Conservation (phyloP, 805 yeast genomes). For the Yarrowia osloensis region DNA sequence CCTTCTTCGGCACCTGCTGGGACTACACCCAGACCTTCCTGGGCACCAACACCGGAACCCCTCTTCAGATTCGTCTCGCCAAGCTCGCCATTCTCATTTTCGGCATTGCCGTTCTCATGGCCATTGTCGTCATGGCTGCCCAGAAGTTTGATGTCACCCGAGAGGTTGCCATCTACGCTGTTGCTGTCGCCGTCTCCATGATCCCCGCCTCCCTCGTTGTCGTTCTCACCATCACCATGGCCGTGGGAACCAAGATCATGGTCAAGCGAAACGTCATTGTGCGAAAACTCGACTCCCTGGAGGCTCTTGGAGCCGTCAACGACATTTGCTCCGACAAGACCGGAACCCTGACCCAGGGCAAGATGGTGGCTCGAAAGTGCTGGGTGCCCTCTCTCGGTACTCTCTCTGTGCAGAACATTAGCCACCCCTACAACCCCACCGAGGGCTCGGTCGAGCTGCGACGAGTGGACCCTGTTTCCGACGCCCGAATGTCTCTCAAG, state of each 20-base stretch:
- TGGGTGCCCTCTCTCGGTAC: conserved; percentile 70
- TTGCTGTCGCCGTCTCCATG: conserved; percentile 81
- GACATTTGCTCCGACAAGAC: conserved; percentile 83
- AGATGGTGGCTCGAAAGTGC: conserved; percentile 69
- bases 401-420: conserved; percentile 54
- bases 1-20: conserved; percentile 51
- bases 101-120: conserved; percentile 75
- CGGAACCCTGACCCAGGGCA: conserved; percentile 79
- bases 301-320: conserved; percentile 75
- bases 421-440: conserved; percentile 65
- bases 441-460: conserved; percentile 50
- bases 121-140: conserved; percentile 83
- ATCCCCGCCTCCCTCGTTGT: conserved; percentile 80
- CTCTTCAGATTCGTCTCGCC: conserved; percentile 72
- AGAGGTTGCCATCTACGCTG: conserved; percentile 85
- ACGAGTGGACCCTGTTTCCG: conserved; percentile 11
- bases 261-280: conserved; percentile 68
- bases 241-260: conserved; percentile 76
- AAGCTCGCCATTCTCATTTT: conserved; percentile 74
- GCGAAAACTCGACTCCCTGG: conserved; percentile 73
- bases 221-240: conserved; percentile 81
- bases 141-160: conserved; percentile 70
- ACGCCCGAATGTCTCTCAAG: conserved; percentile 31
- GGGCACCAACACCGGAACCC: conserved; percentile 82
- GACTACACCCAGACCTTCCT: conserved; percentile 66